Evolutionary conservation across 257 asterid genomes (phyloP), one percentile per base, ranked within the genome.

Genomic region (Euphrasia confusa): DNA sequence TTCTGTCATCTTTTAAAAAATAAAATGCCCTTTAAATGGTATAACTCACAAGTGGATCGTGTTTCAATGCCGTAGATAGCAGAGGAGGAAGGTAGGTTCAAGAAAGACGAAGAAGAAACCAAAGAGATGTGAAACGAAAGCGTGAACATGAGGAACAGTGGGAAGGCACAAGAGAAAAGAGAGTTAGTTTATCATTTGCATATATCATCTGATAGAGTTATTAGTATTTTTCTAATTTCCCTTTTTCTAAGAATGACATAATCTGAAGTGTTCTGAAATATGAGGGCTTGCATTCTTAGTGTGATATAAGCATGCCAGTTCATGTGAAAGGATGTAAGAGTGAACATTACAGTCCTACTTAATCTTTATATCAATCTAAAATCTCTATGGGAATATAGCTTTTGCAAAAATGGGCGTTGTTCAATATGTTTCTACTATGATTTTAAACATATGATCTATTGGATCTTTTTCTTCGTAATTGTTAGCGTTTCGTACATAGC

Each of bases 81-180:
- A 39, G 99, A 93, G 72, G 99, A 93, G 83, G 99, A 89, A 79
- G 97, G 99, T 69, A 83, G 99, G 72, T 80, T 89, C 73, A 93
- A 89, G 91, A 93, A 93, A 82, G 99, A 89, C 27, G 97, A 93
- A 78, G 99, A 83, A 77, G 99, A 93, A 77, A 83, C 96, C 65
- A 93, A 93, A 76, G 99, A 93, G 82, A 70, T 82, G 95, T 89
- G 96, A 93, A 93, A 71, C 85, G 96, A 63, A 93, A 93, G 80
- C 96, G 99, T 58, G 96, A 93, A 74, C 97, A 93, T 11, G 99
- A 93, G 79, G 97, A 93, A 84, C 97, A 89, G 77, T 93, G 97
- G 99, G 99, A 93, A 81, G 99, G 99, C 76, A 93, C 99, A 18
- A 79, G 99, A 71, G 99, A 93, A 77, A 54, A 87, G 39, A 80